Conservation (phyloP, 352 stramenopile species). For the Phytophthora multivora region DNA sequence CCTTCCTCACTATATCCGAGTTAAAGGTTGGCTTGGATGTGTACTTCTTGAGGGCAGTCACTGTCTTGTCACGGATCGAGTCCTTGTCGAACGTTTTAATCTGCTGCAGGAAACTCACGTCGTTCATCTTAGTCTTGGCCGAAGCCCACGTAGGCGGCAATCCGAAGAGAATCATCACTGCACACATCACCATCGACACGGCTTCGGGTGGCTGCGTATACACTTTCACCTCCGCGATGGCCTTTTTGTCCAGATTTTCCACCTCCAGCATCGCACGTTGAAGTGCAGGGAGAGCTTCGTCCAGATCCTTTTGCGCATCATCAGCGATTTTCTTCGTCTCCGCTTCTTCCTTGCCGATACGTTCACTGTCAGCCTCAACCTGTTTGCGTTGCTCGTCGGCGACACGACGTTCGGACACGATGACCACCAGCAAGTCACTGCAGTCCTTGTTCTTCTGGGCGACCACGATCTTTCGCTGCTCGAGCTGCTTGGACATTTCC, state of each 20-base stretch:
- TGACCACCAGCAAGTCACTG: constrained; percentile 94
- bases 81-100: constrained; percentile 98
- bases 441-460: constrained; percentile 94
- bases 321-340: constrained; percentile 95
- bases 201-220: constrained; percentile 93
- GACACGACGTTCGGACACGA: constrained; percentile 93
- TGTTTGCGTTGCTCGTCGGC: constrained; percentile 94
- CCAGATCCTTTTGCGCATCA: constrained; percentile 95
- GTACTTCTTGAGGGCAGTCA: constrained; percentile 96
- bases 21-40: constrained; percentile 87
- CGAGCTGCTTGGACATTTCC: constrained; percentile 86
- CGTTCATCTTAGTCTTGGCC: constrained; percentile 94
- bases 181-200: constrained; percentile 94
- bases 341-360: constrained; percentile 90
- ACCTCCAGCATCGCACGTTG: constrained; percentile 94
- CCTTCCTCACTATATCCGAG: constrained; percentile 89
- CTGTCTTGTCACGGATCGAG: constrained; percentile 92
- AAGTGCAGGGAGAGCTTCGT: constrained; percentile 92
- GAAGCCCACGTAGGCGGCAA: constrained; percentile 92
- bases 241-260: constrained; percentile 95
- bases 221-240: constrained; percentile 95
- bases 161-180: constrained; percentile 97
- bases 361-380: constrained; percentile 93
- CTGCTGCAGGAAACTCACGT: constrained; percentile 93
- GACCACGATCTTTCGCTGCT: constrained; percentile 90